phyloP scores from a whole-genome alignment of 2,329 filamentous ascomycete species.

The Teratosphaeria epicoccoides region DNA sequence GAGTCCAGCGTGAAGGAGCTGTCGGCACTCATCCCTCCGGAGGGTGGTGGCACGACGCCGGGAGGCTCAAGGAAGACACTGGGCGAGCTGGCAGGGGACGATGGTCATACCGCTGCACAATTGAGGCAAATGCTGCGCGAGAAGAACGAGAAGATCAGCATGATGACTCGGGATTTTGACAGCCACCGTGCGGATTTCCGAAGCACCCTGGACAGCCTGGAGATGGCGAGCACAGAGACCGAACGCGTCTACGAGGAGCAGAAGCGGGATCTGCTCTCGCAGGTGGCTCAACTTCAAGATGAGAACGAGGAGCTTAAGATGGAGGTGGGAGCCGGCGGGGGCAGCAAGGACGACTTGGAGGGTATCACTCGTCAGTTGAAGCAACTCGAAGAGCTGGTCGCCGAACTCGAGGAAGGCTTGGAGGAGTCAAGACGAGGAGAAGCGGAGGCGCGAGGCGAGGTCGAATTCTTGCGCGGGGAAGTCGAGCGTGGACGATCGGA shows the following conservation, averaged over 20 bases:
- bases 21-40: constrained; percentile 55
- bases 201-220: constrained; percentile 91
- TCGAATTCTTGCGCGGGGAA: constrained; percentile 89
- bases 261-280: constrained; percentile 73
- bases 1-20: constrained; percentile 77
- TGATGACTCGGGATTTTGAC: constrained; percentile 90
- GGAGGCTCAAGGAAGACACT: constrained; percentile 9
- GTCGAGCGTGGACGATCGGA: constrained; percentile 86
- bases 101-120: constrained; percentile 35
- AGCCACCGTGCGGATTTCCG: constrained; percentile 89
- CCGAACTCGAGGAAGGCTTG: constrained; percentile 90
- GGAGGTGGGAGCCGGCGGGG: constrained; percentile 28
- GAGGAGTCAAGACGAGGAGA: constrained; percentile 91
- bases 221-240: constrained; percentile 90
- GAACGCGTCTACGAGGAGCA: constrained; percentile 91
- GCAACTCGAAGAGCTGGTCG: constrained; percentile 89
- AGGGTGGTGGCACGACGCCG: constrained; percentile 35
- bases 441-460: constrained; percentile 88
- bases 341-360: constrained; percentile 79
- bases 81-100: constrained; percentile 53
- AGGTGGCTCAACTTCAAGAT: constrained; percentile 62
- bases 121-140: constrained; percentile 76
- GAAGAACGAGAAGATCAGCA: constrained; percentile 92
- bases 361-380: constrained; percentile 84
- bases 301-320: constrained; percentile 67